phyloP scores from a whole-genome alignment of 352 stramenopile species.

The Globisporangium spiculum region DNA sequence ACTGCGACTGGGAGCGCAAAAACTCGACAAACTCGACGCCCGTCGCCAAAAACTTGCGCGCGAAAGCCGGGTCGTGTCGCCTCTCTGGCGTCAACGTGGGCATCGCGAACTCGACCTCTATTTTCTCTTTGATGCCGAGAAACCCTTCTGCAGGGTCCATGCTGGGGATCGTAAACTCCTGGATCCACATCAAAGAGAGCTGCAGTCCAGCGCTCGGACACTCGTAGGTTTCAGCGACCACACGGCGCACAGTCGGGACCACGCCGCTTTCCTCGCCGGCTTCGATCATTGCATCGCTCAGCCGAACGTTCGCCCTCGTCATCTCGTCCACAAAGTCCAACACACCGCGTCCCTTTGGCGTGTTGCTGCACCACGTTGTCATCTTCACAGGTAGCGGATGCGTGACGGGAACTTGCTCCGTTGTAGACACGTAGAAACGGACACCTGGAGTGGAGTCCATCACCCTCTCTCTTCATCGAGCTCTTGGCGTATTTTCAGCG shows the following conservation, averaged over 20 bases:
- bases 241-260: conserved; percentile 57
- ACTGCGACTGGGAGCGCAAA: conserved; percentile 29
- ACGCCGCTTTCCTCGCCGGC: conserved; percentile 36
- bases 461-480: conserved; percentile 45
- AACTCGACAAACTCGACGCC: conserved; percentile 70
- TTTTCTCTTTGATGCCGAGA: conserved; percentile 47
- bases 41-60: conserved; percentile 47
- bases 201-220: conserved; percentile 29
- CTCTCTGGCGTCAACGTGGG: conserved; percentile 51
- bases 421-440: conserved; percentile 76
- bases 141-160: conserved; percentile 42
- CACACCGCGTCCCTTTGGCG: conserved; percentile 44
- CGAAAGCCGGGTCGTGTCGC: conserved; percentile 49
- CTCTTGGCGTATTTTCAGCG: conserved; percentile 82
- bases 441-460: conserved; percentile 76
- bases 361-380: conserved; percentile 27
- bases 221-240: conserved; percentile 47
- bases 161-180: conserved; percentile 56
- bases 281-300: conserved; percentile 47
- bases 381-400: conserved; percentile 42
- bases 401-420: conserved; percentile 49
- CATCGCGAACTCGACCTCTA: conserved; percentile 64
- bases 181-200: conserved; percentile 50
- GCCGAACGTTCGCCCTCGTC: conserved; percentile 37
- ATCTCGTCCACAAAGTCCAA: conserved; percentile 46